Evolutionary conservation across 208 protist species (phyloP).

Genomic region (Leishmania turanica): DNA sequence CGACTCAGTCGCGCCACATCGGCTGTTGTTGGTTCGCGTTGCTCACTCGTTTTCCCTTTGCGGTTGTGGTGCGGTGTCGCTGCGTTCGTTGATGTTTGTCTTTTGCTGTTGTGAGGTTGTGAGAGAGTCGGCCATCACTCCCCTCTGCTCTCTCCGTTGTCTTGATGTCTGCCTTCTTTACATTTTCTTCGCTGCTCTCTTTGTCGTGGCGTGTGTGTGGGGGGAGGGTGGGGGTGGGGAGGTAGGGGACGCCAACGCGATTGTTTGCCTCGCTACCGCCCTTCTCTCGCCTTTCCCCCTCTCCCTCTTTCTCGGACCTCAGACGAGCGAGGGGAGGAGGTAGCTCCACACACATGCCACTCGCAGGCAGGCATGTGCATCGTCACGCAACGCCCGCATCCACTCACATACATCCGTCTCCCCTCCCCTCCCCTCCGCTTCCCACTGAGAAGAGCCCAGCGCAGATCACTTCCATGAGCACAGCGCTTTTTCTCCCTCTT

Average conservation of each 20-base stretch:
- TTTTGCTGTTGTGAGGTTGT: not conserved
- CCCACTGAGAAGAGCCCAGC: not conserved
- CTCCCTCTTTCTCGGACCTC: not conserved
- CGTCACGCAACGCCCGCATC: not conserved
- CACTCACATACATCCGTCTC: not conserved
- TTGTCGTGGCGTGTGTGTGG: not conserved
- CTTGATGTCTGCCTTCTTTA: not conserved
- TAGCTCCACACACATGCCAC: not conserved
- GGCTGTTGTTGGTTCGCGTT: not conserved
- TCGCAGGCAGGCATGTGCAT: not conserved
- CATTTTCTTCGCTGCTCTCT: not conserved
- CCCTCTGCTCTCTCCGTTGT: slow-evolving; percentile 4
- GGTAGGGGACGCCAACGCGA: not conserved
- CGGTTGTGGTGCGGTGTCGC: not conserved
- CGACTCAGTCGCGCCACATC: not conserved
- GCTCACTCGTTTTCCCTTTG: not conserved
- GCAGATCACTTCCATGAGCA: not conserved
- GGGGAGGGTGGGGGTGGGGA: not conserved
- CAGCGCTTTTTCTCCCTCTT: not conserved
- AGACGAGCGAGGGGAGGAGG: not conserved
- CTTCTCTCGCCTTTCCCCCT: not conserved
- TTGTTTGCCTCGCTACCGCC: not conserved
- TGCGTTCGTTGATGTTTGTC: not conserved
- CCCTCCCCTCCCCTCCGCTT: not conserved
- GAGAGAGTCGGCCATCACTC: not conserved